Percentiles rank a stretch among this genome's conserved stretches.
These are phyloP conservation scores for Magnusiomyces ingens DNA, from an alignment of 1,139 yeast species.

Conservation along the genomic window DNA sequence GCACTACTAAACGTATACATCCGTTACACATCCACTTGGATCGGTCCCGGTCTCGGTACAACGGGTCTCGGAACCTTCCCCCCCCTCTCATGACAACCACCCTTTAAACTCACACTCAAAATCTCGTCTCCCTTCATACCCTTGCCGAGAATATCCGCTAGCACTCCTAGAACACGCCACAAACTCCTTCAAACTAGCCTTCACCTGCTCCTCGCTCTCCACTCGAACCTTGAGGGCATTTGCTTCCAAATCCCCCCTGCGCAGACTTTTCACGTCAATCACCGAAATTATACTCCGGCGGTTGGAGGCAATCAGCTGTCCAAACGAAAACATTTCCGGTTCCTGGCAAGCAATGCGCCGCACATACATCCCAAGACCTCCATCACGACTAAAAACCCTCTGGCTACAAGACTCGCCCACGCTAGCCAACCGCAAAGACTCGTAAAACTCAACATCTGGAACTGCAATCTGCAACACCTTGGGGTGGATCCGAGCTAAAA, in stretches of 20 bases:
- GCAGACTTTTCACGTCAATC: neutral
- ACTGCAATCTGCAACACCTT: neutral
- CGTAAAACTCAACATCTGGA: neutral
- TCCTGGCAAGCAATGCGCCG: neutral
- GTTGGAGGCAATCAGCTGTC: neutral
- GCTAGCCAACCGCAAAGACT: neutral
- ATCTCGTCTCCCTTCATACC: neutral
- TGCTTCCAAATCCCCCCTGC: neutral
- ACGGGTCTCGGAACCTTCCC: too few relatives aligned
- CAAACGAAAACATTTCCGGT: neutral
- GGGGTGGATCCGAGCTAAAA: neutral
- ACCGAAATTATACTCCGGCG: neutral
- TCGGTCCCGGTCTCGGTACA: too few relatives aligned
- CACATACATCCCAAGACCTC: neutral
- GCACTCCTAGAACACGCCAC: neutral
- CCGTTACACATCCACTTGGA: too few relatives aligned
- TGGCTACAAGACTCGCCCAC: neutral
- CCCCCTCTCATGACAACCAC: neutral
- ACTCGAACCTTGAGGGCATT: neutral
- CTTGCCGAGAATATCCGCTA: neutral
- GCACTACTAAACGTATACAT: too few relatives aligned
- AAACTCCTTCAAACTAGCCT: too few relatives aligned
- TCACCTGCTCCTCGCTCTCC: neutral
- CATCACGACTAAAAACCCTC: neutral
- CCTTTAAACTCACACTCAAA: neutral